Conservation (phyloP, 805 yeast species). For the Wickerhamomyces strasburgensis region DNA sequence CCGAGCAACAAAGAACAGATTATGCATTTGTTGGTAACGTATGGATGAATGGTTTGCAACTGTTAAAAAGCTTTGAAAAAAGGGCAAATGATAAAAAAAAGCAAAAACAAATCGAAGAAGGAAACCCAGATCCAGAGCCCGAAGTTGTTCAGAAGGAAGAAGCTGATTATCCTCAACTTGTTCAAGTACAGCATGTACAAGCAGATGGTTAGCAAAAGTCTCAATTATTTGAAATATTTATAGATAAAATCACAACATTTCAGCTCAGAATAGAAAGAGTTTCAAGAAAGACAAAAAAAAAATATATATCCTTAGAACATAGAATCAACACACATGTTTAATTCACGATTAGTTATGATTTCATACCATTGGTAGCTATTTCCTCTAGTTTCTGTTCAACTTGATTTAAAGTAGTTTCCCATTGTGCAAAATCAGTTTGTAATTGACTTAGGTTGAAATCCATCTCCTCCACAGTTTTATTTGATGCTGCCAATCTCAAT, state of each 20-base stretch:
- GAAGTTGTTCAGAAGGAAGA: too few species aligned
- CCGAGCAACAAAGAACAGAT: background rate
- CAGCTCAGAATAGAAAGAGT: too few species aligned
- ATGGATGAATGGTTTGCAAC: background rate
- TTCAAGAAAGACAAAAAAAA: too few species aligned
- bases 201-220: background rate
- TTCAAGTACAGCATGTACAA: background rate
- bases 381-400: conserved; percentile 22
- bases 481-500: conserved; percentile 13
- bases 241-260: too few species aligned
- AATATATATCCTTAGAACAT: too few species aligned
- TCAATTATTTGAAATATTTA: too few species aligned
- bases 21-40: background rate
- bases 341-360: too few species aligned
- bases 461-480: conserved; percentile 17
- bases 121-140: too few species aligned
- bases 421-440: conserved; percentile 21
- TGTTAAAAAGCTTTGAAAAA: background rate
- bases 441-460: conserved; percentile 18
- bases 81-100: background rate
- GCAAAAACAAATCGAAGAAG: background rate
- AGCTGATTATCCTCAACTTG: too few species aligned
- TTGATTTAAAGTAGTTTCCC: conserved; percentile 23
- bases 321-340: too few species aligned
- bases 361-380: too few species aligned